Evolutionary conservation across 805 yeast genomes (phyloP), one percentile per base, ranked within the genome.

Genomic region (Candida takata): DNA sequence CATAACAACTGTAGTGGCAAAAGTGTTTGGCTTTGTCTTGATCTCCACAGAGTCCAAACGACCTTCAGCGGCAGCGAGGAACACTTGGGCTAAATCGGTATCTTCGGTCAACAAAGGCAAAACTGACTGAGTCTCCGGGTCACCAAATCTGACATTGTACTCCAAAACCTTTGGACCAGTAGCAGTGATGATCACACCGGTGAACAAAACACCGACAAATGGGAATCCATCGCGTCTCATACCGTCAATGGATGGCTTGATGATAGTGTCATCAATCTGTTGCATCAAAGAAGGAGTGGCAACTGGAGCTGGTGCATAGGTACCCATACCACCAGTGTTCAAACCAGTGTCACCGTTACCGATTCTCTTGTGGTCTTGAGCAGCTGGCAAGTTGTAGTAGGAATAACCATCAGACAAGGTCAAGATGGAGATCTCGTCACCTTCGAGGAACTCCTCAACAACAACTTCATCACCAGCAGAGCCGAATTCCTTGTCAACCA

Each of bases 311-410:
- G 99, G 99, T 7, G 97, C 92, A 55, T 92, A 92, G 7, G 97
- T 95, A 45, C 99, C 99, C 99, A 92, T 92, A 45, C 99, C 99
- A 49, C 99, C 99, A 26, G 99, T 92, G 65, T 92, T 92, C 44
- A 90, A 71, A 18, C 99, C 99, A 27, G 77, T 67, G 60, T 92
- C 99, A 42, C 88, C 88, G 53, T 94, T 85, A 37, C 95, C 95
- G 48, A 83, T 73, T 60, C 98, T 79, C 67, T 92, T 92, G 65
- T 92, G 99, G 58, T 92, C 99, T 65, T 92, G 99, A 19, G 97
- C 96, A 30, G 97, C 84, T 29, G 99, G 99, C 40, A 92, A 73
- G 57, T 85, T 88, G 57, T 79, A 74, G 54, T 79, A 80, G 9
- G 95, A 76, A 67, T 92, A 90, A 38, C 98, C 99, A 57, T 92